These are phyloP conservation scores for Pterocarpus macrocarpus DNA, from an alignment of 306 rosid genomes.

Conservation along the genomic window DNA sequence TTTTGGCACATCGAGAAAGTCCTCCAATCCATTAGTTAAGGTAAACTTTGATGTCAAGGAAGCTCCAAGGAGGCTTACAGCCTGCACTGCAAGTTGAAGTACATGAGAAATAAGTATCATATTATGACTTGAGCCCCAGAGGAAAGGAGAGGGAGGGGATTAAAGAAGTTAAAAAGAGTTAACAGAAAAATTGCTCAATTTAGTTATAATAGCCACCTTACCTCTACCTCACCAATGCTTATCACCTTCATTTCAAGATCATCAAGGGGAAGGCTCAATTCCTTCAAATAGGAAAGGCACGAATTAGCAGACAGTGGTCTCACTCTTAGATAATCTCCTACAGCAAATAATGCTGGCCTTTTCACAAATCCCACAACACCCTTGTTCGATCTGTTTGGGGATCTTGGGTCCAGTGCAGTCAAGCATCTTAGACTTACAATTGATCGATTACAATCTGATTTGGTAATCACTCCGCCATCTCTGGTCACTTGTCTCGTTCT, in stretches of 20 bases:
- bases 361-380: constrained; percentile 46
- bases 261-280: constrained; percentile 38
- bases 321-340: constrained; percentile 42
- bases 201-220: not conserved
- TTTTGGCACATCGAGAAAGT: constrained; percentile 33
- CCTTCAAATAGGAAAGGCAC: constrained; percentile 35
- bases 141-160: not conserved
- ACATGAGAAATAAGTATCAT: not conserved
- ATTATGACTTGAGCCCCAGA: not conserved
- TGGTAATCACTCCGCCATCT: constrained; percentile 37
- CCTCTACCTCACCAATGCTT: constrained; percentile 35
- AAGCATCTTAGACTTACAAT: not conserved
- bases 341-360: constrained; percentile 44
- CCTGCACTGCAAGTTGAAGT: constrained; percentile 29
- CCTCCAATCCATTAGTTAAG: constrained; percentile 38
- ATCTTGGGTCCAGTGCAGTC: constrained; percentile 38
- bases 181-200: not conserved
- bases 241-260: constrained; percentile 47
- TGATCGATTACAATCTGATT: not conserved
- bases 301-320: constrained; percentile 4
- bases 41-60: constrained; percentile 42
- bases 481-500: not conserved
- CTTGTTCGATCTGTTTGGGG: not conserved
- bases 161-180: not conserved
- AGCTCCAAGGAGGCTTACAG: constrained; percentile 44